Conservation (phyloP, 768 basidiomycete genomes). For the Boletus pseudopeckii region DNA sequence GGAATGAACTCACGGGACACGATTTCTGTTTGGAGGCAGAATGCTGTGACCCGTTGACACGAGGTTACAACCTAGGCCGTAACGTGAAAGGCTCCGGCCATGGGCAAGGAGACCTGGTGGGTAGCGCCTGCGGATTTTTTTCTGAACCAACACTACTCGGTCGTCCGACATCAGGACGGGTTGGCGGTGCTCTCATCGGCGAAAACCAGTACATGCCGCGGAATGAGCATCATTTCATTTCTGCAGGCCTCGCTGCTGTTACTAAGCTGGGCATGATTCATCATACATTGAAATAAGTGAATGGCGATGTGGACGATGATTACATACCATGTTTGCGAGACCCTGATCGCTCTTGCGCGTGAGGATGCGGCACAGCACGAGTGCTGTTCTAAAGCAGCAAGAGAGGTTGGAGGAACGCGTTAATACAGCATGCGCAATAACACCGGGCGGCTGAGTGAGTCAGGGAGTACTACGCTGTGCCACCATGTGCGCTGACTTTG, state of each 20-base stretch:
- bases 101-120: neutral
- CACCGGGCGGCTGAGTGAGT: slow-evolving; percentile 8
- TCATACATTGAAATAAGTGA: slow-evolving; percentile 4
- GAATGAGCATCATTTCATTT: slow-evolving; percentile 12
- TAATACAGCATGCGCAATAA: slow-evolving; percentile 21
- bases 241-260: neutral
- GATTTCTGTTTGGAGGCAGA: slow-evolving; percentile 13
- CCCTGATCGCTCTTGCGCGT: slow-evolving; percentile 20
- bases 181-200: neutral
- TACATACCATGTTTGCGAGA: neutral
- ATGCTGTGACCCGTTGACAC: slow-evolving; percentile 22
- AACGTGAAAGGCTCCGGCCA: neutral
- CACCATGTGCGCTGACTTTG: no score
- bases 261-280: neutral
- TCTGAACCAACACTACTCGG: neutral
- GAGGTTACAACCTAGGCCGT: slow-evolving; percentile 12
- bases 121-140: neutral
- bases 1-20: slow-evolving; percentile 11
- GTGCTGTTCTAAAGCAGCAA: slow-evolving; percentile 4
- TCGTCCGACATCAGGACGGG: neutral
- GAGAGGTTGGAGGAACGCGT: neutral
- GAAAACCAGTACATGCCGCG: slow-evolving; percentile 1
- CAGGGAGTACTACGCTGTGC: no score
- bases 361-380: slow-evolving; percentile 3
- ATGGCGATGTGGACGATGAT: slow-evolving; percentile 1